Evolutionary conservation across 331 rosid genomes (phyloP).

Genomic region (Spiraea crenata): DNA sequence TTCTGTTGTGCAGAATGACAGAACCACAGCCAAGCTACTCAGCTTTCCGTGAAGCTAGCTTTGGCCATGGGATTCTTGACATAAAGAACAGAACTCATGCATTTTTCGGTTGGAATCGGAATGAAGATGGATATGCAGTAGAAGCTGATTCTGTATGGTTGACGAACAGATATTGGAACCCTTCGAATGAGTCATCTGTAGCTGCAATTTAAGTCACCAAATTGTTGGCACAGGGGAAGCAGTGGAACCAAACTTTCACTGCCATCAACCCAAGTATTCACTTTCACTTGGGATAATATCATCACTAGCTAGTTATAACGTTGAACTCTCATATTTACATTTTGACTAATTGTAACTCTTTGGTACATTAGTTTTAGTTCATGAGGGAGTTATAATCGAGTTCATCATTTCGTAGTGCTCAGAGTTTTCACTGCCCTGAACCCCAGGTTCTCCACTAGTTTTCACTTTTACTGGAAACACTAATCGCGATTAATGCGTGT

Average conservation of each 20-base stretch:
- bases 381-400: too few relatives aligned
- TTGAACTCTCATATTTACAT: too few relatives aligned
- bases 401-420: too few relatives aligned
- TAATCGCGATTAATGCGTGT: too few relatives aligned
- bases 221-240: too few relatives aligned
- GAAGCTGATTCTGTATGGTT: slow-evolving; percentile 67
- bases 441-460: too few relatives aligned
- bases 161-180: slow-evolving; percentile 44
- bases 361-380: too few relatives aligned
- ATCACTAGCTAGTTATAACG: too few relatives aligned
- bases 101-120: slow-evolving; percentile 61
- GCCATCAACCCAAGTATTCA: not conserved
- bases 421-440: too few relatives aligned
- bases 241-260: slow-evolving; percentile 6
- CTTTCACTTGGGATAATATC: too few relatives aligned
- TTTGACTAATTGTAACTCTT: too few relatives aligned
- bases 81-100: slow-evolving; percentile 67
- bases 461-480: too few relatives aligned
- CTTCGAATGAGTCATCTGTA: slow-evolving; percentile 13
- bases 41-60: slow-evolving; percentile 68
- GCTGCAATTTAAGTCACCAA: slow-evolving; percentile 18
- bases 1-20: slow-evolving; percentile 47
- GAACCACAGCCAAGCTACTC: slow-evolving; percentile 86
- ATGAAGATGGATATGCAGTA: slow-evolving; percentile 62
- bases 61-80: slow-evolving; percentile 64